Conservation (phyloP, 129 eudicot species). For the Flaveria brownii region DNA sequence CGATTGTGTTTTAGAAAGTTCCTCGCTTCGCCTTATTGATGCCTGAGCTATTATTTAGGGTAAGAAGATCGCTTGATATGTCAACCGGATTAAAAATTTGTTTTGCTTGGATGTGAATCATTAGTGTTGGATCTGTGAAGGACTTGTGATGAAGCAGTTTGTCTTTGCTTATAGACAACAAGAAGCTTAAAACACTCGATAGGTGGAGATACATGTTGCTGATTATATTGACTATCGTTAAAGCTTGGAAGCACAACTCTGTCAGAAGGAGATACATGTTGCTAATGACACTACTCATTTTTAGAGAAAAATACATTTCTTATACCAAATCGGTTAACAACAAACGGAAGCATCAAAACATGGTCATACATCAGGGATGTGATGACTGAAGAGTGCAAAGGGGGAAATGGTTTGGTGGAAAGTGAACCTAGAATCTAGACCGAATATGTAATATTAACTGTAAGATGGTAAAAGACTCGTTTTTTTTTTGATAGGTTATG, state of each 20-base stretch:
- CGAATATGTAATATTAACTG: no score
- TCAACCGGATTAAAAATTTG: neutral
- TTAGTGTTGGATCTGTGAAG: neutral
- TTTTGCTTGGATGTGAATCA: neutral
- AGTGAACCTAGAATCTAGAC: neutral
- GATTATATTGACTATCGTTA: neutral
- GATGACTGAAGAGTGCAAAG: no score
- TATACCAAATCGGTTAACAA: neutral
- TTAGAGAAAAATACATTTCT: no score
- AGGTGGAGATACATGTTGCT: neutral
- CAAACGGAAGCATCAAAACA: neutral
- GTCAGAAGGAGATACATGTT: no score
- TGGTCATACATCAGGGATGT: neutral
- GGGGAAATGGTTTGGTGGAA: neutral
- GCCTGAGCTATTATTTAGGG: neutral
- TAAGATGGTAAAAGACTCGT: no score
- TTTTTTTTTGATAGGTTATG: no score
- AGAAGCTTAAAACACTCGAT: neutral
- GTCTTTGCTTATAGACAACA: neutral
- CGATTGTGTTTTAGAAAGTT: no score
- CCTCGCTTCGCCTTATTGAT: no score
- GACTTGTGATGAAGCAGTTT: conserved; percentile 1
- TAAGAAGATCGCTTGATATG: neutral
- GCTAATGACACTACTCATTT: no score
- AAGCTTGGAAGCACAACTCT: no score